Base-by-base conservation (phyloP, 1,284 basidiomycete species). In the Waitea zeae region DNA sequence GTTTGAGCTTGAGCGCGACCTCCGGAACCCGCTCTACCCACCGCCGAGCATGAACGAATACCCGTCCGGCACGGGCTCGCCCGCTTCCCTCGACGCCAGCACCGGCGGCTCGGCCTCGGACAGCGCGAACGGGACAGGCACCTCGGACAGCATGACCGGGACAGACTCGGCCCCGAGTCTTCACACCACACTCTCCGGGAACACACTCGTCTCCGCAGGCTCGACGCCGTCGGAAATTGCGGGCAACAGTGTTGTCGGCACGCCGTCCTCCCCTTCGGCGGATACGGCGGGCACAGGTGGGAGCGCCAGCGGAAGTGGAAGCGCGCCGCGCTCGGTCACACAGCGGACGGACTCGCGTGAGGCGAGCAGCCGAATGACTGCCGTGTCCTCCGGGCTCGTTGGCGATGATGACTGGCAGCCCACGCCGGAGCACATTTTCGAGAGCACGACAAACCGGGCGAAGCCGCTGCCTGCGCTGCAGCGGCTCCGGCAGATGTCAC, bases 1-100 rank as follows among this genome's bases (percentile, higher is more conserved):
- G 49, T 84, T 90, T 43, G 87, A 90, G 52, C 61, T 87, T 15
- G 81, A 88, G 47, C 53, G 60, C 33, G 86, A 90, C 49, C 45
- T 49, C 0, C 54, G 74, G 48, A 88, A 89, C 44, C 86, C 86
- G 0, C 56, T 88, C 7, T 77, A 77, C 46, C 70, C 71, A 4
- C 42, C 45, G 20, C 6, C 36, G 11, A 41, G 39, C 15, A 38
- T 46, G 41, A 37, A 43, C 46, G 31, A 34, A 31, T 6, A 30
- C 26, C 28, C 39, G 5, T 47, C 52, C 12, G 29, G 29, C 9
- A 30, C 15, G 9, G 9, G 7, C 9, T 30, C 29, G 29, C 29
- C 29, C n/a, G 39, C 36, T 11, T 35, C 33, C 6, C n/a, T 7
- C 9, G 15, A 7, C 20, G n/a, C 30, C 20, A 18, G 30, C 7